A percentile compares a stretch with the other conserved stretches of the same genome.
phyloP scores from a whole-genome alignment of 345 rosid genomes.

The Murraya paniculata region DNA sequence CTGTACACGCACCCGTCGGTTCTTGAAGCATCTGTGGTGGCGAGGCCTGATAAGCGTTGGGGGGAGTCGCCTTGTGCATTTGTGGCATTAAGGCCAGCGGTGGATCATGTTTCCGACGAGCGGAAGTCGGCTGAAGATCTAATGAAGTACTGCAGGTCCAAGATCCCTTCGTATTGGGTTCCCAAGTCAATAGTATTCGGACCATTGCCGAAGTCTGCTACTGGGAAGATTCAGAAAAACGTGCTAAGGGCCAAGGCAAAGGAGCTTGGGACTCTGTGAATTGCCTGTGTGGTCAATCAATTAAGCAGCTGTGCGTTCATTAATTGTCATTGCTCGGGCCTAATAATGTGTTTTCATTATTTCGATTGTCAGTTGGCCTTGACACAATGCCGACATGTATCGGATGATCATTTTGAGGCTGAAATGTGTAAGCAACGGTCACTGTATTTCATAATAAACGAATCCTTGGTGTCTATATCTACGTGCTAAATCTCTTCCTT shows the following conservation, averaged over 20 bases:
- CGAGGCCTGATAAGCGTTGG: conserved; percentile 80
- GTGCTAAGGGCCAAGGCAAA: conserved; percentile 67
- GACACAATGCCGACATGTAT: no score
- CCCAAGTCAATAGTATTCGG: conserved; percentile 85
- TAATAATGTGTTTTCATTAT: no score
- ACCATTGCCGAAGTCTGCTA: conserved; percentile 83
- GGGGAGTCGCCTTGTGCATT: conserved; percentile 92
- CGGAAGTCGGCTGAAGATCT: conserved; percentile 53
- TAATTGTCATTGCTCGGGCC: no score
- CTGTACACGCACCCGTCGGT: conserved; percentile 73
- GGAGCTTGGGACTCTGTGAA: conserved; percentile 58
- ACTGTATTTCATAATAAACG: no score
- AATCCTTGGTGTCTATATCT: no score
- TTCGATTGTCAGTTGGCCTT: no score
- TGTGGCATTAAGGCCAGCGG: conserved; percentile 60
- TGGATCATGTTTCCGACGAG: conserved; percentile 35
- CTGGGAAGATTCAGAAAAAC: conserved; percentile 93
- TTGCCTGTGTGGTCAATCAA: no score
- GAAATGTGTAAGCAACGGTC: no score
- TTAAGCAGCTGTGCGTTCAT: no score
- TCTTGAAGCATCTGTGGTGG: conserved; percentile 84
- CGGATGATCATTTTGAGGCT: no score
- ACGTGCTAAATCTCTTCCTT: no score
- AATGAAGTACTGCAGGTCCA: conserved; percentile 57
- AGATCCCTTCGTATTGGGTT: conserved; percentile 87